phyloP scores from a whole-genome alignment of 2,329 filamentous ascomycete species.

The Talaromyces verruculosus region DNA sequence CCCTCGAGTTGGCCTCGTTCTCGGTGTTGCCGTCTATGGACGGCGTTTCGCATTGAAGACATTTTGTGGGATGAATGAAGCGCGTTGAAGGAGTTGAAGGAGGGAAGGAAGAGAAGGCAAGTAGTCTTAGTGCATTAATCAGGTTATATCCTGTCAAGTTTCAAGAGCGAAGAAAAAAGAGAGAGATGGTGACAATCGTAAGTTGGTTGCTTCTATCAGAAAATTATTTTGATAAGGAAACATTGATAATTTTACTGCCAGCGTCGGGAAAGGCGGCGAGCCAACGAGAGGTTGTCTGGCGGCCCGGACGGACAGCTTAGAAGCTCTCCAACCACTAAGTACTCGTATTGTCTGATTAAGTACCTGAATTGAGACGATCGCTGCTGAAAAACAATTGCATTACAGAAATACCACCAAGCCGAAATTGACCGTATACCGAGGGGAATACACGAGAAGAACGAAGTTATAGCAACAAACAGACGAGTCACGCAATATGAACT shows the following conservation, averaged over 20 bases:
- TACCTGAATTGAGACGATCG: neutral
- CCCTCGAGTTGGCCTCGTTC: constrained; percentile 86
- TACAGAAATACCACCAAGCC: neutral
- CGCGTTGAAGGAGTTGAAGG: neutral
- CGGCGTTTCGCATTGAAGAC: constrained; percentile 61
- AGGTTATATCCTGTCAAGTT: neutral
- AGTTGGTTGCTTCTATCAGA: neutral
- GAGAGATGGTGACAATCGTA: neutral
- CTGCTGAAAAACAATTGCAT: neutral
- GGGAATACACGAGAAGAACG: neutral
- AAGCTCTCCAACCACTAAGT: neutral
- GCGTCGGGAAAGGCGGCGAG: constrained; percentile 19
- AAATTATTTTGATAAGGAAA: neutral
- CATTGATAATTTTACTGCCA: constrained; percentile 18
- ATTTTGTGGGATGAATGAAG: constrained; percentile 37
- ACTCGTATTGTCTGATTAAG: neutral
- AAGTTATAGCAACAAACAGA: neutral
- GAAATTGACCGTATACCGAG: neutral
- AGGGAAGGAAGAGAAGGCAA: neutral
- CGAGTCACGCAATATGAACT: constrained; percentile 17
- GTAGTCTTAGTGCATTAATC: neutral
- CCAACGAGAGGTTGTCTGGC: neutral
- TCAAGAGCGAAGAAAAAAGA: neutral
- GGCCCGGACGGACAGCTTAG: neutral
- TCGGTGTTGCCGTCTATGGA: constrained; percentile 79